Percentiles rank a stretch among this genome's conserved stretches.
Conservation (phyloP, 306 rosid genomes). For the Acacia confusa region DNA sequence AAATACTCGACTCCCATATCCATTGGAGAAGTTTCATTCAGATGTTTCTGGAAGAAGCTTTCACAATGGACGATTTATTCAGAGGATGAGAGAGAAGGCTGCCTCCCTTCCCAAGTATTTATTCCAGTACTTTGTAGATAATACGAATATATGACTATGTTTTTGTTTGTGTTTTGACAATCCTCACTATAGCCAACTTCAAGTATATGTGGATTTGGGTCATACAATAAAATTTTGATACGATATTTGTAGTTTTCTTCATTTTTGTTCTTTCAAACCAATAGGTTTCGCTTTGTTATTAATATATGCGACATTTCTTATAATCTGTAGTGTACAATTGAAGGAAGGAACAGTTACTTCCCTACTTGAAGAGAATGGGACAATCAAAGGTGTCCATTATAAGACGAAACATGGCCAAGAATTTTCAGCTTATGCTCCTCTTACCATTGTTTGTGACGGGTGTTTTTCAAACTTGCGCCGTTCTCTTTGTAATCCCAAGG, state of each 20-base stretch:
- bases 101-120: conserved; percentile 76
- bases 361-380: conserved; percentile 80
- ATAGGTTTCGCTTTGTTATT: conserved; percentile 4
- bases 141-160: background rate
- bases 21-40: conserved; percentile 83
- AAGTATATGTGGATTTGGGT: background rate
- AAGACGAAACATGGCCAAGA: conserved; percentile 72
- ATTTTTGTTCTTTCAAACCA: conserved; percentile 26
- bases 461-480: conserved; percentile 97
- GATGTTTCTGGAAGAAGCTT: conserved; percentile 93
- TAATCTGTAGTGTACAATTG: conserved; percentile 56
- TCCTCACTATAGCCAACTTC: background rate
- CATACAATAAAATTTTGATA: background rate
- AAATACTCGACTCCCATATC: conserved; percentile 75
- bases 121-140: conserved; percentile 24
- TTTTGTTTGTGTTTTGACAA: background rate
- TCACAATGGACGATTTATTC: conserved; percentile 96
- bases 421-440: conserved; percentile 70
- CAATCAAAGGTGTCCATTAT: conserved; percentile 82
- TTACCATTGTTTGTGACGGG: conserved; percentile 93
- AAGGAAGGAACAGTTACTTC: conserved; percentile 93
- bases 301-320: conserved; percentile 7
- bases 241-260: conserved; percentile 11
- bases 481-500: conserved; percentile 87
- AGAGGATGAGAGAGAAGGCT: conserved; percentile 88